A percentile compares a stretch with the other conserved stretches of the same genome.
These are phyloP conservation scores for Trametes punicea DNA, from an alignment of 768 basidiomycete genomes.

Conservation along the genomic window DNA sequence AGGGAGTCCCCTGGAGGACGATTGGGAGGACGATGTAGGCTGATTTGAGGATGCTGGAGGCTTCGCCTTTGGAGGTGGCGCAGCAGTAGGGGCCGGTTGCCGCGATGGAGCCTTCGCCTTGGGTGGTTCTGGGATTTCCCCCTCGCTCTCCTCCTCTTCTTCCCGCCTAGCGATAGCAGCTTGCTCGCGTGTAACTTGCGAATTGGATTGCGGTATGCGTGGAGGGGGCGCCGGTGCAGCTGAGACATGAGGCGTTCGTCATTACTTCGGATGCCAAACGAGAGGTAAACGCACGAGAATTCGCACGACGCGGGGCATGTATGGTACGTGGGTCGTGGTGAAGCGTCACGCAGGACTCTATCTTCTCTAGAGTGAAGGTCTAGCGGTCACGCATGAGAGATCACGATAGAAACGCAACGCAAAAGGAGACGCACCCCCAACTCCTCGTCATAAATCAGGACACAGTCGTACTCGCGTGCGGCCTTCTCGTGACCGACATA, in stretches of 20 bases:
- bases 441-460: constrained; percentile 78
- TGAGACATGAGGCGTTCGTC: not conserved
- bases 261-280: not conserved
- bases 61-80: constrained; percentile 2
- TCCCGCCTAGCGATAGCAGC: constrained; percentile 4
- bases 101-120: constrained; percentile 8
- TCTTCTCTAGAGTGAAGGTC: constrained; percentile 72
- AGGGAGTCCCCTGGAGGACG: not conserved
- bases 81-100: not conserved
- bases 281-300: constrained; percentile 30
- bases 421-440: constrained; percentile 47
- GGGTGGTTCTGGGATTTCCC: constrained; percentile 22
- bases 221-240: constrained; percentile 20
- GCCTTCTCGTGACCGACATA: constrained; percentile 57
- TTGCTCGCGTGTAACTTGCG: not conserved
- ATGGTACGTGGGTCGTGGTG: constrained; percentile 46
- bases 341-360: constrained; percentile 62
- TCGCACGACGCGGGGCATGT: constrained; percentile 26
- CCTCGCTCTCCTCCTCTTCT: constrained; percentile 28
- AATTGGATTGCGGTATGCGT: constrained; percentile 2
- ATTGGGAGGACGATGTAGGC: not conserved
- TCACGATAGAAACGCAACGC: constrained; percentile 1
- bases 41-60: constrained; percentile 1
- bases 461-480: constrained; percentile 70
- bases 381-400: constrained; percentile 30